A percentile compares a stretch with the other conserved stretches of the same genome.
Evolutionary conservation across 768 basidiomycete species (phyloP).

Genomic region (Boletus sensibilis): DNA sequence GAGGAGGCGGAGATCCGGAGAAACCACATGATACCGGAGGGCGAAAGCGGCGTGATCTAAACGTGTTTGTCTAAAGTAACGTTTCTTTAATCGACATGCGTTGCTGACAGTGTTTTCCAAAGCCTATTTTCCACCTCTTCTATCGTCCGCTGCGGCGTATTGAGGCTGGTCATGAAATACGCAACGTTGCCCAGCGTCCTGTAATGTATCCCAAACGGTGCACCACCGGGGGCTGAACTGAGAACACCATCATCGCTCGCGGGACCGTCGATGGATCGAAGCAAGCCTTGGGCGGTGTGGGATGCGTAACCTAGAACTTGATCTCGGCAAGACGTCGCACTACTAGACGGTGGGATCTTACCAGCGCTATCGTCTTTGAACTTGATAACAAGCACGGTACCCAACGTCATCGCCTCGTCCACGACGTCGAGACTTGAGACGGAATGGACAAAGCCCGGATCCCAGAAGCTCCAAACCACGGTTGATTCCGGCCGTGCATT

Average conservation of each 20-base stretch:
- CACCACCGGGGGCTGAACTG: constrained; percentile 50
- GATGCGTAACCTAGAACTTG: constrained; percentile 49
- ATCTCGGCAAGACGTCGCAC: neutral
- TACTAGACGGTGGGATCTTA: constrained; percentile 29
- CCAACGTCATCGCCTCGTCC: constrained; percentile 81
- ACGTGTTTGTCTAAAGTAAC: neutral
- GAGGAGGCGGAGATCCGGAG: neutral
- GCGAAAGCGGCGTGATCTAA: neutral
- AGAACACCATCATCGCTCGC: constrained; percentile 24
- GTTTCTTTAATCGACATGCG: neutral
- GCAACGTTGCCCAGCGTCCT: constrained; percentile 88
- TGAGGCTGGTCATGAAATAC: constrained; percentile 91
- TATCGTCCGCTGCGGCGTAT: constrained; percentile 55
- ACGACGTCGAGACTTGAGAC: constrained; percentile 58
- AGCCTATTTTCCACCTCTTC: constrained; percentile 65
- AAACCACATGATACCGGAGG: neutral
- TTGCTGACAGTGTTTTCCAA: constrained; percentile 37
- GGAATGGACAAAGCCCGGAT: constrained; percentile 61
- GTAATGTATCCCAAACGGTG: constrained; percentile 72
- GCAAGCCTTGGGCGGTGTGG: constrained; percentile 60
- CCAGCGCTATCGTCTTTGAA: constrained; percentile 57
- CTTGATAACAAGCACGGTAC: constrained; percentile 81
- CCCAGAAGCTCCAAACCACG: constrained; percentile 86
- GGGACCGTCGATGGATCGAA: constrained; percentile 49
- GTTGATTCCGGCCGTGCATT: constrained; percentile 11